Base-by-base conservation (phyloP, 805 yeast species). In the Candida suzukii region DNA sequence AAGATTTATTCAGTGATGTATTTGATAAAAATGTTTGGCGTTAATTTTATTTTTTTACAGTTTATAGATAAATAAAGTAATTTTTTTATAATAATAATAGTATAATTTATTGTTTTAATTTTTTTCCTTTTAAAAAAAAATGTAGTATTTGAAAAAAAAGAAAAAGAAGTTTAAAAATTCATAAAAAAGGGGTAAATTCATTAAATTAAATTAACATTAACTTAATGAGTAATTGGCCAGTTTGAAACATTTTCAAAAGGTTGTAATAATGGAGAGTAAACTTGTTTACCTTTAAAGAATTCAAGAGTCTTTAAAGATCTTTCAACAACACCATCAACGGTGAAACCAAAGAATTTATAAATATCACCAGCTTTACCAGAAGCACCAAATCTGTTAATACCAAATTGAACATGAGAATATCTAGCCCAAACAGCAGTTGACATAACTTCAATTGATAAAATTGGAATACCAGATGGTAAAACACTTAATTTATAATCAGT, bases 401-500 rank as follows among this genome's bases (percentile, higher is more conserved):
- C 96, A 58, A 91, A 87, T 67, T 88, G 95, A 74, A 85, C 95
- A 72, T 93, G 99, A 45, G 97, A 78, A 74, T 88, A 93, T 68
- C 81, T 85, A 57, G 82, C 73, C 99, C 99, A 93, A 44, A 96
- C 96, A 56, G 76, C 71, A 41, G 96, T 80, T 43, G 95, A 68
- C 80, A 88, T 74, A 40, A 88, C 98, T 78, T 93, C 99, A 51
- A 91, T 86, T 43, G 96, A 87, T 68, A 93, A 51, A 61, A 87
- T 80, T 66, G 98, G 98, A 42, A 85, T 79, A 58, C 93, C 95
- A 63, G 90, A 95, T 63, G 99, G 99, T 68, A 93, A 75, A 47
- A 93, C 95, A 43, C 87, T 73, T 58, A 86, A 74, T 70, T 71
- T 74, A 76, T 93, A 93, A 58, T 82, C 91, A 51, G 68, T 60